Evolutionary conservation across 352 stramenopile species (phyloP), one percentile per base, ranked within the genome.

Genomic region (Thalassiosira livingstoniorum): DNA sequence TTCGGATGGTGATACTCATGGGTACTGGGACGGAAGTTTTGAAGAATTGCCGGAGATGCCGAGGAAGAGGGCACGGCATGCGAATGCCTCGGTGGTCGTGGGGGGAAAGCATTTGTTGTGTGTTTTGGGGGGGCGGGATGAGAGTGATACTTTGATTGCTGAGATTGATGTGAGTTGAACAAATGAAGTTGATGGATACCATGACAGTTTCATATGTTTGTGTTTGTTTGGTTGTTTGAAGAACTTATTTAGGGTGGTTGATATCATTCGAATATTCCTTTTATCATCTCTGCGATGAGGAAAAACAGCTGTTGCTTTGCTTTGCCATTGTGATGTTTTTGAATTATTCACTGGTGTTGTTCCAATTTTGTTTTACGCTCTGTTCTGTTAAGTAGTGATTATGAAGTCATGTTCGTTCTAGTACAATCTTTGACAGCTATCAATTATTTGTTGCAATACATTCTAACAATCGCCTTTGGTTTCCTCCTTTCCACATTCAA

Each of bases 51-150:
- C 55, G 3, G 39, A 73, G 23, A 84, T 92, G 63, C 88, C 86
- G 4, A 66, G 67, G 18, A 21, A 60, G n/a, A 82, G 89, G 13
- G 82, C 85, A 55, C 69, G 89, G 27, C 89, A 93, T 64, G 85
- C 71, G 1, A 86, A 74, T 37, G 74, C 47, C 7, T 54, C 75
- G 0, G 65, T 86, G 0, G 73, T 29, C 2, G 39, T 67, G 7
- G 67, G 82, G 0, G 67, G 75, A 21, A 35, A n/a, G 4, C 65
- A 77, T 31, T 37, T 83, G 65, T 10, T 93, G 0, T 92, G 82
- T 62, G 31, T 93, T 0, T 45, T 91, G 39, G 89, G 89, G 35
- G 89, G 89, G 58, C 71, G 87, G n/a, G 72, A 80, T 63, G 34
- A 23, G 3, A 69, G 32, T 10, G 58, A 78, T 66, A n/a, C 13